These are phyloP conservation scores for Dipodascus geniculatus DNA, from an alignment of 805 yeast species.

Conservation along the genomic window DNA sequence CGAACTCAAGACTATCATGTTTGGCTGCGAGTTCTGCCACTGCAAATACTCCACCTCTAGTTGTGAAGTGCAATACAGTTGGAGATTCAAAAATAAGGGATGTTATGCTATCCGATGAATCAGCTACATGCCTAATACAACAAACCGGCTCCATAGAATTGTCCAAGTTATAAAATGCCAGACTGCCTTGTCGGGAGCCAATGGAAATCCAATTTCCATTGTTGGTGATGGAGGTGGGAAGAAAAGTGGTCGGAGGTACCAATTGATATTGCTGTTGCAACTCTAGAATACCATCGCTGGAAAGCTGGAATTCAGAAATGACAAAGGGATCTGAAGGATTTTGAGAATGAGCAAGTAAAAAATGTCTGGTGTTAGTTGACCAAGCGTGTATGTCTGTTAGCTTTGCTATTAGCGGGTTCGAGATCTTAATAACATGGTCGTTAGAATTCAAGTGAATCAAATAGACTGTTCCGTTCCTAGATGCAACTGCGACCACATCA, in stretches of 20 bases:
- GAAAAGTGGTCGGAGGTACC: slow-evolving; percentile 34
- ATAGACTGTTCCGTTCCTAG: slow-evolving; percentile 22
- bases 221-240: slow-evolving; percentile 44
- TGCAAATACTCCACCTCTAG: slow-evolving; percentile 19
- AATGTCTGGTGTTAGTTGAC: slow-evolving; percentile 4
- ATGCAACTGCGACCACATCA: slow-evolving; percentile 31
- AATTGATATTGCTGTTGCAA: slow-evolving; percentile 5
- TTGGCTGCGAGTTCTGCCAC: slow-evolving; percentile 6
- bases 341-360: slow-evolving; percentile 52
- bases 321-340: slow-evolving; percentile 46
- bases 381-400: slow-evolving; percentile 20
- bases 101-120: slow-evolving; percentile 19
- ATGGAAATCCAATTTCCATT: slow-evolving; percentile 37
- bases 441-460: slow-evolving; percentile 12
- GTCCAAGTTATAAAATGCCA: slow-evolving; percentile 41
- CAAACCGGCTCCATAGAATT: slow-evolving; percentile 3
- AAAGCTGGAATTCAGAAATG: slow-evolving; percentile 28
- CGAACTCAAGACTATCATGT: no score
- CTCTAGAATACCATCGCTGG: slow-evolving; percentile 18
- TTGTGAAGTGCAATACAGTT: slow-evolving; percentile 11
- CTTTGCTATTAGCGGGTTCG: slow-evolving; percentile 27
- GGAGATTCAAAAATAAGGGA: slow-evolving; percentile 3
- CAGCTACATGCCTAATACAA: slow-evolving; percentile 15
- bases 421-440: slow-evolving; percentile 8
- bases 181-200: slow-evolving; percentile 62